phyloP scores from a whole-genome alignment of 2,329 filamentous ascomycete species.

The Paecilomyces sp. region DNA sequence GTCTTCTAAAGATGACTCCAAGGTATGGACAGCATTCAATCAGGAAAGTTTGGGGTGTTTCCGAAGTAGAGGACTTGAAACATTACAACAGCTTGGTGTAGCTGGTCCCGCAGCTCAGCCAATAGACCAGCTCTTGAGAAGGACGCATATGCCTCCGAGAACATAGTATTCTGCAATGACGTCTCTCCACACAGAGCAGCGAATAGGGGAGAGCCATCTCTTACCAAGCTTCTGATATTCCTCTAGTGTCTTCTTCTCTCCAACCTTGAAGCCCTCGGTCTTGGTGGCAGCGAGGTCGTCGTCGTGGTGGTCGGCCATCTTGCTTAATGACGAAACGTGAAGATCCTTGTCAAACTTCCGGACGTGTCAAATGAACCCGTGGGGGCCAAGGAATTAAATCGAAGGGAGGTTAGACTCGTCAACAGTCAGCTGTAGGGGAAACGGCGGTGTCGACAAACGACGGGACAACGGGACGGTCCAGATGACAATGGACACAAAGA shows the following conservation, averaged over 20 bases:
- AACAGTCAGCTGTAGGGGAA: neutral
- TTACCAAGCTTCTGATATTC: conserved; percentile 90
- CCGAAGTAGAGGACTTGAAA: neutral
- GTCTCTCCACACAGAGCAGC: neutral
- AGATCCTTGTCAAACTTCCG: neutral
- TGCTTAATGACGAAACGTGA: conserved; percentile 12
- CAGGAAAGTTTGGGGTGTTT: neutral
- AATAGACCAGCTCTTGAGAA: neutral
- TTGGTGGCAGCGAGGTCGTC: conserved; percentile 81
- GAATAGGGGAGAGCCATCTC: conserved; percentile 26
- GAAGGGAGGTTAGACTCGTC: neutral
- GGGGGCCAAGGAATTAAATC: neutral
- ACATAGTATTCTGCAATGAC: neutral
- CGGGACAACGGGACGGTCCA: neutral
- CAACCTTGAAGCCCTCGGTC: conserved; percentile 96
- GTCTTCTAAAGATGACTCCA: neutral
- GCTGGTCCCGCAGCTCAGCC: neutral
- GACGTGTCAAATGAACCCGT: neutral
- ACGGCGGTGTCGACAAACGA: neutral
- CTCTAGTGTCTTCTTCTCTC: conserved; percentile 95
- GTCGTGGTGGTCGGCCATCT: conserved; percentile 62
- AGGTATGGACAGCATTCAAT: too few species aligned
- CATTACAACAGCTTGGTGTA: neutral
- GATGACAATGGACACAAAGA: neutral
- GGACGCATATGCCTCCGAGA: neutral